Evolutionary conservation across 257 asterid genomes (phyloP), one percentile per base, ranked within the genome.

Genomic region (Fraxinus cuspidata): DNA sequence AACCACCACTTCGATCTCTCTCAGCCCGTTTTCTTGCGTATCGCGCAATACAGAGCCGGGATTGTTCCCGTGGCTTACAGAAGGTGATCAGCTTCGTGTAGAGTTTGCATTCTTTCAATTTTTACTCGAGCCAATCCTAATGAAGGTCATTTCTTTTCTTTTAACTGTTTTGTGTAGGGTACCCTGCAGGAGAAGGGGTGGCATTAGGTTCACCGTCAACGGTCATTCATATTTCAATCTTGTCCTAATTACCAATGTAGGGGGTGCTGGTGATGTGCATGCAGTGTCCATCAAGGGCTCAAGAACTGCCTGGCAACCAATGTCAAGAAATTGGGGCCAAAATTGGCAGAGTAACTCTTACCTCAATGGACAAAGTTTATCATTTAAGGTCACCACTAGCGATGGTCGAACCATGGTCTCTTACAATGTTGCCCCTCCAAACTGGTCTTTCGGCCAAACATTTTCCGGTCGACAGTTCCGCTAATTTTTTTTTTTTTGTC

Each of bases 271-370:
- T 8, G 98, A 94, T 37, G 96, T 90, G 0, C 90, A 86, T 1
- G 69, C 98, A 0, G 90, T 92, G 31, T 94, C 76, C 87, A 89
- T 94, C 58, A 94, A 94, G 73, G 98, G 98, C 0, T 89, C 98
- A 67, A 88, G 93, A 82, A 88, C 96, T 2, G 82, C 85, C 0
- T 94, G 98, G 98, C 97, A 90, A 75, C 87, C 87, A 11, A 90
- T 94, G 98, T 91, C 98, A 8, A 90, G 98, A 79, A 94, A 94
- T 23, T 94, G 98, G 98, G 98, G 98, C 3, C 98, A 94, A 75
- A 92, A 94, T 19, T 94, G 98, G 98, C 98, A 94, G 72, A 92
- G 96, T 80, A 94, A 92, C 66, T 83, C 92, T 28, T 86, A 94
- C 86, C 90, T 94, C 13, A 92, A 94, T 16, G 98, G 98, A 6